Base-by-base conservation (phyloP, 257 asterid genomes). In the Oldenlandia corymbosa region DNA sequence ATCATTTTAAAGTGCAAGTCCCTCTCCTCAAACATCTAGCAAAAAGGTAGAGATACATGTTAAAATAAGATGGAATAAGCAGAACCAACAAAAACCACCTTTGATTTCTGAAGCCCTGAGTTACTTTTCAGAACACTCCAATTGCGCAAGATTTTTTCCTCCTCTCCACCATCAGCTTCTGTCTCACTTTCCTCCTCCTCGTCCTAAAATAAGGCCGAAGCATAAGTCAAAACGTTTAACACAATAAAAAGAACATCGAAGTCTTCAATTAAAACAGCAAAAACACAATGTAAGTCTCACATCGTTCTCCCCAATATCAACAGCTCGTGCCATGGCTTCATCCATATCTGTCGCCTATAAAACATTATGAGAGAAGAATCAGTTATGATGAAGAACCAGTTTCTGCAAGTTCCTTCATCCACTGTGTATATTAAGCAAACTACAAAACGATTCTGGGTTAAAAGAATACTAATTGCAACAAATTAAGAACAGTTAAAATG, bases 271-370 rank as follows among this genome's bases (percentile, higher is more conserved):
- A 32, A 62, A 39, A 54, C 13, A 4, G 31, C 26, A 36, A 9
- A 56, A 51, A 60, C 34, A 54, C 5, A 8, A 45, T 34, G 47
- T 27, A 47, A 65, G 68, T 55, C 91, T 85, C 78, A 88, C 98
- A 69, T 91, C 96, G 53, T 81, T 86, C 76, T 86, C 98, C 42
- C 96, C 98, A 56, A 91, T 91, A 81, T 91, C 96, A 65, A 91
- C 96, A n/a, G 98, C 98, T 63, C 73, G 81, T 28, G 98, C 90
- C 98, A 91, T 84, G 46, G 96, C 96, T 62, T 91, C 98, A 66
- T 91, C 98, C 39, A 88, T 88, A 65, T 91, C 98, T 24, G 90
- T 62, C 76, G 80, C 68, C 95, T 91, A 76, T 68, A 41, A 67
- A 65, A 78, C 71, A 74, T 54, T 13, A 62, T 23, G 47, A 69